phyloP scores from a whole-genome alignment of 164 flowering plant genomes.

The Chloranthus sessilifolius region DNA sequence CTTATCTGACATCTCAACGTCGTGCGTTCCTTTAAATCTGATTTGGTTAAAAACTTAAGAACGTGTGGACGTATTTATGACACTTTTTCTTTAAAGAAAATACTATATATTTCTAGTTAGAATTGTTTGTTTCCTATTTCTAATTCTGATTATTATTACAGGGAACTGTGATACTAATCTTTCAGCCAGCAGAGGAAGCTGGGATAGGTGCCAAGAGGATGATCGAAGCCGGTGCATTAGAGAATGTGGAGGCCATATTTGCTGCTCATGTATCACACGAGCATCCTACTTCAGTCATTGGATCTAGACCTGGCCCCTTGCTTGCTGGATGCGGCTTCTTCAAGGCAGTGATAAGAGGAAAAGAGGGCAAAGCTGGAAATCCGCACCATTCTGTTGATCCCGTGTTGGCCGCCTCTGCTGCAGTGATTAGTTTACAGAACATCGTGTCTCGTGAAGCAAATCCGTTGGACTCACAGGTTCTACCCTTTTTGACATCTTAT shows the following conservation, averaged over 20 bases:
- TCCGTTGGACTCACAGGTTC: slow-evolving; percentile 82
- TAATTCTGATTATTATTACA: slow-evolving; percentile 14
- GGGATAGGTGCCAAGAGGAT: slow-evolving; percentile 81
- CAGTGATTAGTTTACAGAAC: slow-evolving; percentile 75
- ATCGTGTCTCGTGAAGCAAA: slow-evolving; percentile 85
- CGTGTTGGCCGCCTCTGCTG: slow-evolving; percentile 68
- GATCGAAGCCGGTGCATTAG: slow-evolving; percentile 73
- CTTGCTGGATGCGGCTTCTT: slow-evolving; percentile 91
- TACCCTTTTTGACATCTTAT: not conserved
- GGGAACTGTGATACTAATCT: slow-evolving; percentile 81
- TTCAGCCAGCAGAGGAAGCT: slow-evolving; percentile 97
- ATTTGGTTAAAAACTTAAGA: too few relatives aligned
- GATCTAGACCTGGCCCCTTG: slow-evolving; percentile 75
- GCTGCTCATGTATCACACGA: slow-evolving; percentile 66
- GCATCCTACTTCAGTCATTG: slow-evolving; percentile 55
- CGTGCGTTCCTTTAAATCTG: too few relatives aligned
- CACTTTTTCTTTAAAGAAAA: too few relatives aligned
- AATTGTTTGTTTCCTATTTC: not conserved
- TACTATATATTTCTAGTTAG: not conserved
- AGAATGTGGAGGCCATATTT: slow-evolving; percentile 83
- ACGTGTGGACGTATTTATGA: too few relatives aligned
- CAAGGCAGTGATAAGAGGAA: slow-evolving; percentile 50
- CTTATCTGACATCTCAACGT: too few relatives aligned
- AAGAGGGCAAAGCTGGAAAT: slow-evolving; percentile 23
- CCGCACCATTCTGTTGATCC: slow-evolving; percentile 46